A percentile compares a stretch with the other conserved stretches of the same genome.
Conservation (phyloP, 345 rosid genomes). For the Pugionium dolabratum region DNA sequence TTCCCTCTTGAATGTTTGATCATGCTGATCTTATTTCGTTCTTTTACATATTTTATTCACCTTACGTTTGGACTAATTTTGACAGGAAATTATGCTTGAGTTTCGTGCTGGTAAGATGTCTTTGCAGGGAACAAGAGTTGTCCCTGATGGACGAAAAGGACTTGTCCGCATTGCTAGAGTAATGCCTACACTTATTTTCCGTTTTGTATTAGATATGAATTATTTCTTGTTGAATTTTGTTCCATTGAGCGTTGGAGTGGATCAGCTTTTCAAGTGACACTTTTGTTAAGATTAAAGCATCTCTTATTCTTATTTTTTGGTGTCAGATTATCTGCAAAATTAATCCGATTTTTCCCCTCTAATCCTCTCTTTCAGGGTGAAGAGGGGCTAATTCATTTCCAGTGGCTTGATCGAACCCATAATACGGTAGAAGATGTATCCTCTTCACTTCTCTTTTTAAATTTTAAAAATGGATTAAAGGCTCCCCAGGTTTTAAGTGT, state of each 20-base stretch:
- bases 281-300: slow-evolving; percentile 8
- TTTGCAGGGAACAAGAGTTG: slow-evolving; percentile 75
- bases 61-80: slow-evolving; percentile 16
- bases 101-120: slow-evolving; percentile 98
- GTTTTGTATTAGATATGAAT: neutral
- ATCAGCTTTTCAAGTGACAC: neutral
- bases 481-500: slow-evolving; percentile 4
- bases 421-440: slow-evolving; percentile 89
- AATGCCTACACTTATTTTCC: slow-evolving; percentile 21
- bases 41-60: neutral
- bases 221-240: neutral
- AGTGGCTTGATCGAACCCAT: slow-evolving; percentile 83
- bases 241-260: neutral
- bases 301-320: neutral
- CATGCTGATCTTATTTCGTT: neutral
- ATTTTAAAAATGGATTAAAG: neutral
- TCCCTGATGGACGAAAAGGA: slow-evolving; percentile 88
- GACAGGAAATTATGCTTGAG: slow-evolving; percentile 77
- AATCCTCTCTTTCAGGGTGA: slow-evolving; percentile 56
- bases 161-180: slow-evolving; percentile 84
- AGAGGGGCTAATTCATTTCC: slow-evolving; percentile 88
- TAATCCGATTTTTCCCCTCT: neutral
- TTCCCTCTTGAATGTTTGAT: neutral
- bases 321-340: slow-evolving; percentile 16
- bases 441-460: slow-evolving; percentile 26